phyloP scores from a whole-genome alignment of 208 protist genomes.

The Naegleria gruberi region DNA sequence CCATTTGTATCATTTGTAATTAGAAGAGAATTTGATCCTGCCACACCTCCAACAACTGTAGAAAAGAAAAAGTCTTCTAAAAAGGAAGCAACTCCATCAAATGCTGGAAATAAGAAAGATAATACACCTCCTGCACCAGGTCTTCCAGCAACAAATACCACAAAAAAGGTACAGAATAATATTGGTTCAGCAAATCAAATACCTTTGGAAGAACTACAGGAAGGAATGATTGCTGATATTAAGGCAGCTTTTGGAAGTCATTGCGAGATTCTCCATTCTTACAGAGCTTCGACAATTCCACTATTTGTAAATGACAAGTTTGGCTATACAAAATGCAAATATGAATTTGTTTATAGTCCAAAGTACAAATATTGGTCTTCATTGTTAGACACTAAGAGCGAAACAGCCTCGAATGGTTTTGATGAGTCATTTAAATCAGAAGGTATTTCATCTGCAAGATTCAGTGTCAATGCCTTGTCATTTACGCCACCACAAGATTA shows the following conservation, averaged over 20 bases:
- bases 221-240: neutral
- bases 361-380: neutral
- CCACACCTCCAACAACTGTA: neutral
- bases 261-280: neutral
- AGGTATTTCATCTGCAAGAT: neutral
- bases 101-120: neutral
- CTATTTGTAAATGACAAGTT: neutral
- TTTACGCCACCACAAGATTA: neutral
- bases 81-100: neutral
- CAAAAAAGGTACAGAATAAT: neutral
- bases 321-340: neutral
- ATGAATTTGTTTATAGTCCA: neutral
- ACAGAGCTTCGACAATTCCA: neutral
- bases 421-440: neutral
- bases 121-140: neutral
- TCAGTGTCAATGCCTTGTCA: neutral
- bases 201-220: neutral
- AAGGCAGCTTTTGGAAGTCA: neutral
- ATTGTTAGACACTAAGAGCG: neutral
- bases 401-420: neutral
- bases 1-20: neutral
- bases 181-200: neutral
- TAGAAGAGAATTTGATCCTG: neutral
- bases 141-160: neutral
- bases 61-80: neutral